Evolutionary conservation across 2,329 filamentous ascomycete species (phyloP), one percentile per base, ranked within the genome.

Genomic region (Pseudogymnoascus sp.): DNA sequence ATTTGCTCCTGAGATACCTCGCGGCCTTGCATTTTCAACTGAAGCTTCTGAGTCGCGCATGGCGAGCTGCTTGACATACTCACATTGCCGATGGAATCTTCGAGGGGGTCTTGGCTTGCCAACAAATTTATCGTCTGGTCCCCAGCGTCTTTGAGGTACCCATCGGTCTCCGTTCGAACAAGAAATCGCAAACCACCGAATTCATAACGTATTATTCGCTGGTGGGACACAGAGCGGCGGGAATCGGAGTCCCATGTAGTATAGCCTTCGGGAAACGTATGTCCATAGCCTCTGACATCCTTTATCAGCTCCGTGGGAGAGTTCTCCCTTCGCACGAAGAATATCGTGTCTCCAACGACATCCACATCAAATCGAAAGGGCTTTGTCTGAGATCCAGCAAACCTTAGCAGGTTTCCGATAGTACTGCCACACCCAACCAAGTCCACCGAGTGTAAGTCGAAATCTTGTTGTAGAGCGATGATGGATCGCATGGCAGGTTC

Each of bases 221-320:
- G 86, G 64, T 90, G 84, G 0, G 83, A 84, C 1, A 73, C 74
- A 0, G 86, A 89, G 0, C 77, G 76, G 52, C 76, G 78, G 0
- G 84, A 80, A 0, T 77, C 78, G 0, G 67, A 9, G 8, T 82
- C 80, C 86, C 86, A 90, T 0, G 78, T 83, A 0, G 88, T 90
- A 68, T 89, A 86, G 0, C 78, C 77, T 58, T 89, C 84, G 0
- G 84, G 84, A 66, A 91, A 90, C 0, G 83, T 79, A 66, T 90
- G 86, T 0, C 87, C 86, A 66, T 79, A 89, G 0, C 87, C 88
- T 14, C 67, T 67, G 0, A 90, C 73, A n/a, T 77, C 77, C 0
- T 73, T 66, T 4, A 90, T 84, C 0, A 77, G 69, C 66, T 87
- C 83, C 0, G 71, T 80, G 0, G 86, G 84, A 0, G 81, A 79